Evolutionary conservation across 805 yeast genomes (phyloP), one percentile per base, ranked within the genome.

Genomic region (Metschnikowia rubicola): DNA sequence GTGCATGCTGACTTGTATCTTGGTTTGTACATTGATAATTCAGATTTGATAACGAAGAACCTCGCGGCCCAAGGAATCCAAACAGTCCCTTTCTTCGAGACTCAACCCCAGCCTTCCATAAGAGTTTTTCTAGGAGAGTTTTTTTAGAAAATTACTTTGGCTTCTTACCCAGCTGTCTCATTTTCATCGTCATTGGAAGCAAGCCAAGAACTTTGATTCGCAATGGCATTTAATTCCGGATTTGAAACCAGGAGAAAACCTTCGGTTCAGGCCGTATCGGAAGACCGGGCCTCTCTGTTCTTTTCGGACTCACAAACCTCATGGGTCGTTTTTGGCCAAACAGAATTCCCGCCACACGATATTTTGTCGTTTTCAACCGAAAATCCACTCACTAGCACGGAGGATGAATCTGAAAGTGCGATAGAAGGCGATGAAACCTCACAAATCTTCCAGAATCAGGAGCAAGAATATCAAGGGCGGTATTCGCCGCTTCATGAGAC

Each of bases 251-350:
- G 50, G 31, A 44, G 53, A 30, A 49, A 34, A 41, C 49, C 42
- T 21, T 41, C 57, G 8, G 48, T 32, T 15, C 43, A 42, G 4
- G 47, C 56, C 3, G 41, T 29, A 9, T 37, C 55, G 6, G 46
- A 47, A 11, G 56, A 48, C 10, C 47, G 39, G 30, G 53, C 38
- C 11, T 46, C 54, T 31, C 52, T 55, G 13, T 40, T 55, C 12
- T 48, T 55, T 13, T 52, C 58, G 5, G 59, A 55, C 31, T 55
- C 59, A 17, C 57, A 55, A 43, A 40, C 52, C 17, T 52, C 54
- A 37, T 55, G 59, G 59, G 59, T 55, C 12, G 48, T 55, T 33
- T 55, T 55, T 42, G 52, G 50, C 37, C 56, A 56, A 8, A 33
- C 48, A 10, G 58, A 52, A 38, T 41, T 41, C 30, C 39, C 46